phyloP scores from a whole-genome alignment of 371 early-diverging fungal genomes.

The Chytridiales sp. region DNA sequence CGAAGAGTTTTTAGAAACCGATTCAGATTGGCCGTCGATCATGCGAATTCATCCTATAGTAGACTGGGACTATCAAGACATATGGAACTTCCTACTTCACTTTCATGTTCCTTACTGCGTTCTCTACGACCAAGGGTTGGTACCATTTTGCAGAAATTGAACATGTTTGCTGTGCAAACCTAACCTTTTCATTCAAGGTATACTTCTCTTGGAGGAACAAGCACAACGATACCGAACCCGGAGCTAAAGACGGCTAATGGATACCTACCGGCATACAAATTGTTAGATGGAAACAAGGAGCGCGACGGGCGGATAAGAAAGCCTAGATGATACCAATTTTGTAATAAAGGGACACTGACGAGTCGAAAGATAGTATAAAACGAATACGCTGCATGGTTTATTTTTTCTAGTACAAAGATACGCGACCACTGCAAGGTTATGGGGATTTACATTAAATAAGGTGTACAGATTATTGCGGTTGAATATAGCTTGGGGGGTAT shows the following conservation, averaged over 20 bases:
- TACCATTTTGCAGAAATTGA: not conserved
- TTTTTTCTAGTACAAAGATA: too few relatives aligned
- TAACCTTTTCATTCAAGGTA: slow-evolving; percentile 57
- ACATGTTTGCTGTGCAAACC: too few relatives aligned
- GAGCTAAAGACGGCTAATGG: slow-evolving; percentile 49
- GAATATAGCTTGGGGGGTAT: too few relatives aligned
- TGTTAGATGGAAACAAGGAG: slow-evolving; percentile 68
- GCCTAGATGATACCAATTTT: too few relatives aligned
- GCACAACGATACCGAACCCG: slow-evolving; percentile 87
- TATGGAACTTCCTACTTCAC: slow-evolving; percentile 78
- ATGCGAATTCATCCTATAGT: slow-evolving; percentile 93
- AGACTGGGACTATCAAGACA: slow-evolving; percentile 82
- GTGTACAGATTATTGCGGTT: too few relatives aligned
- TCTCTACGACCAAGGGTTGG: slow-evolving; percentile 80
- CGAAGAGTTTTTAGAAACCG: slow-evolving; percentile 72
- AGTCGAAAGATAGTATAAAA: too few relatives aligned
- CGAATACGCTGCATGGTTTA: too few relatives aligned
- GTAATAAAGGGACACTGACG: too few relatives aligned
- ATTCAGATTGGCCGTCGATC: slow-evolving; percentile 87
- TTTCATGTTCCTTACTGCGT: slow-evolving; percentile 83
- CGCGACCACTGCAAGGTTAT: too few relatives aligned
- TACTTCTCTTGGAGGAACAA: slow-evolving; percentile 89
- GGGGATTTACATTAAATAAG: too few relatives aligned
- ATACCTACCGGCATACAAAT: slow-evolving; percentile 71
- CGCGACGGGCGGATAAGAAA: slow-evolving; percentile 66